These are phyloP conservation scores for Mortierella sp. DNA, from an alignment of 371 early-diverging fungal genomes.

Conservation along the genomic window DNA sequence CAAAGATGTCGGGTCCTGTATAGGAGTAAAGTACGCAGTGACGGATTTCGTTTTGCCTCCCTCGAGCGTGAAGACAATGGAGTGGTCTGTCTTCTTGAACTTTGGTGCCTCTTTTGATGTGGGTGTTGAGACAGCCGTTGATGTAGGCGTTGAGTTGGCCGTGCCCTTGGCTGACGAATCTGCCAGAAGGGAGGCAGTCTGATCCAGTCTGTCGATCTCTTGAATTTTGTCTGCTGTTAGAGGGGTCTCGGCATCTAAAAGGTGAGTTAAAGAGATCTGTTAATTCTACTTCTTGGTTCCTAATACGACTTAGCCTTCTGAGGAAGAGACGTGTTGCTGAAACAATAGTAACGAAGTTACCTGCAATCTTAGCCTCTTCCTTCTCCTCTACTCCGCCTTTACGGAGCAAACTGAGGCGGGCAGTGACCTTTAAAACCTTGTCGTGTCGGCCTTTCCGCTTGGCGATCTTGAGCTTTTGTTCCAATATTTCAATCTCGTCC, in stretches of 20 bases:
- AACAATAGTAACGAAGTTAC: neutral
- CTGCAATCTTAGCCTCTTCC: neutral
- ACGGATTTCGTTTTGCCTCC: conserved; percentile 79
- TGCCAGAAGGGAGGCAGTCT: conserved; percentile 12
- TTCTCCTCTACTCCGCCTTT: conserved; percentile 53
- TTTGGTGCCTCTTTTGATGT: conserved; percentile 55
- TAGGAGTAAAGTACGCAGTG: conserved; percentile 66
- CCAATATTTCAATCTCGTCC: conserved; percentile 94
- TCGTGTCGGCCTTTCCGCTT: conserved; percentile 90
- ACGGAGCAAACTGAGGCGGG: conserved; percentile 70
- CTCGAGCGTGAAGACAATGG: conserved; percentile 82
- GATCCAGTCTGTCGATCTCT: conserved; percentile 13
- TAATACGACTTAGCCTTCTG: conserved; percentile 6
- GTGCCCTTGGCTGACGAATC: conserved; percentile 32
- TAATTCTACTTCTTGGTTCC: conserved; percentile 13
- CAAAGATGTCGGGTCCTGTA: conserved; percentile 10
- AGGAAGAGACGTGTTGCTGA: neutral
- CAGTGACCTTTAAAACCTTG: conserved; percentile 88
- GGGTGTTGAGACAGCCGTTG: conserved; percentile 14
- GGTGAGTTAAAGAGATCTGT: neutral
- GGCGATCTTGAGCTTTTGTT: conserved; percentile 98
- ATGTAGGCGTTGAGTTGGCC: conserved; percentile 8
- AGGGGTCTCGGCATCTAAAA: conserved; percentile 23
- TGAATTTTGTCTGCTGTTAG: conserved; percentile 38
- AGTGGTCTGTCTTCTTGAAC: conserved; percentile 72